Conservation (phyloP, 371 early-diverging fungal species). For the Rhizopus microsporus region DNA sequence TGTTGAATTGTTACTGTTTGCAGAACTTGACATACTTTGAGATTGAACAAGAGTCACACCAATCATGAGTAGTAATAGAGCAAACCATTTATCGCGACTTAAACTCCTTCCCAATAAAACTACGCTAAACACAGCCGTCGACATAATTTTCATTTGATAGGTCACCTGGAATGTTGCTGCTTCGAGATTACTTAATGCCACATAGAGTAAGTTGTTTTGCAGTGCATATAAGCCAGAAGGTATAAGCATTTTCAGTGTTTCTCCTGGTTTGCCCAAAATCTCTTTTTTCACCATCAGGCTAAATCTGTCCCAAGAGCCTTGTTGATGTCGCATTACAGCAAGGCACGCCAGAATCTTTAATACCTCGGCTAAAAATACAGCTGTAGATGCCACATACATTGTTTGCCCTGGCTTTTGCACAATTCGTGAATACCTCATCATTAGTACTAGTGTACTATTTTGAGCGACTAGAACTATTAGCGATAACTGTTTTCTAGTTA, state of each 20-base stretch:
- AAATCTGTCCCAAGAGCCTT: slow-evolving; percentile 25
- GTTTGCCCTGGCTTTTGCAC: slow-evolving; percentile 51
- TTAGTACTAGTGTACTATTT: slow-evolving; percentile 63
- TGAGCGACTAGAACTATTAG: slow-evolving; percentile 59
- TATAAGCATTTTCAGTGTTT: slow-evolving; percentile 68
- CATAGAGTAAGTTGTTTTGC: slow-evolving; percentile 93
- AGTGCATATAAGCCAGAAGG: slow-evolving; percentile 91
- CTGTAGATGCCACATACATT: slow-evolving; percentile 68
- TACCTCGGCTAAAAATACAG: slow-evolving; percentile 68
- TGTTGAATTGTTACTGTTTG: slow-evolving; percentile 16
- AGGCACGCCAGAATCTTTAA: slow-evolving; percentile 54
- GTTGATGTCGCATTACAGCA: slow-evolving; percentile 36
- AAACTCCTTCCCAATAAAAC: slow-evolving; percentile 71
- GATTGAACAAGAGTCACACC: slow-evolving; percentile 91
- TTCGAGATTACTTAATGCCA: slow-evolving; percentile 84
- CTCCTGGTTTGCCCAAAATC: slow-evolving; percentile 53
- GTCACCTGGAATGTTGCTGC: slow-evolving; percentile 96
- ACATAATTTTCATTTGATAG: slow-evolving; percentile 95
- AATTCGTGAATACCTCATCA: slow-evolving; percentile 66
- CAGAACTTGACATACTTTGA: slow-evolving; percentile 39
- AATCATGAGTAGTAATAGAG: slow-evolving; percentile 80
- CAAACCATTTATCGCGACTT: slow-evolving; percentile 72
- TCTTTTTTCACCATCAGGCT: slow-evolving; percentile 47
- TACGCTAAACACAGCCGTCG: slow-evolving; percentile 92
- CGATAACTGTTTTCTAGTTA: slow-evolving; percentile 53